Evolutionary conservation across 2,329 filamentous ascomycete species (phyloP).

Genomic region (Lachnellula suecica): DNA sequence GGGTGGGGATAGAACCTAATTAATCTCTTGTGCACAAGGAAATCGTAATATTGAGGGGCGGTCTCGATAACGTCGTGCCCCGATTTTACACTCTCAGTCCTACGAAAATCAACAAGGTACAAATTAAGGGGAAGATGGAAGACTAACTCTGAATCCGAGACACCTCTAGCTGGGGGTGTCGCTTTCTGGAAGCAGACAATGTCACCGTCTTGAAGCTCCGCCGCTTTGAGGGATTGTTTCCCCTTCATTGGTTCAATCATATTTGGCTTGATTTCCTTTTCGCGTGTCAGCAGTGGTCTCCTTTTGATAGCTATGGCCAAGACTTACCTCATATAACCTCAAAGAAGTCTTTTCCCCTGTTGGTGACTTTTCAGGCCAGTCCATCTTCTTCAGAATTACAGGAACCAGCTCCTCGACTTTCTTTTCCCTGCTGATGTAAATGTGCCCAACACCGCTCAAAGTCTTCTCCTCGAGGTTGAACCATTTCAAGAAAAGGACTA

Average conservation of each 20-base stretch:
- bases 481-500: conserved; percentile 89
- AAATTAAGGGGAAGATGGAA: no score
- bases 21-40: conserved; percentile 78
- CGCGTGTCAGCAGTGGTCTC: conserved; percentile 19
- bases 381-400: conserved; percentile 77
- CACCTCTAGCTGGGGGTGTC: conserved; percentile 48
- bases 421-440: conserved; percentile 85
- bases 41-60: conserved; percentile 88
- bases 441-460: conserved; percentile 74
- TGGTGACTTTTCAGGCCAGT: conserved; percentile 75
- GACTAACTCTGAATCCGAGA: conserved; percentile 19
- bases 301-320: background rate
- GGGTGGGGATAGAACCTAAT: conserved; percentile 76
- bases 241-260: conserved; percentile 96
- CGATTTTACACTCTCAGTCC: conserved; percentile 16
- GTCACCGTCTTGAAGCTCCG: conserved; percentile 95
- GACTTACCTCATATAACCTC: conserved; percentile 71
- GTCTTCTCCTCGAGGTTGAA: conserved; percentile 79
- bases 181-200: conserved; percentile 90
- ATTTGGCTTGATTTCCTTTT: conserved; percentile 86
- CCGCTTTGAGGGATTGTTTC: conserved; percentile 84
- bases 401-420: conserved; percentile 83
- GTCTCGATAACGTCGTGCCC: conserved; percentile 58
- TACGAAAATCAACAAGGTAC: no score
- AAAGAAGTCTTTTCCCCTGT: conserved; percentile 59